A percentile compares a stretch with the other conserved stretches of the same genome.
Conservation (phyloP, 2,329 filamentous ascomycete genomes). For the Aspergillus caelatus region DNA sequence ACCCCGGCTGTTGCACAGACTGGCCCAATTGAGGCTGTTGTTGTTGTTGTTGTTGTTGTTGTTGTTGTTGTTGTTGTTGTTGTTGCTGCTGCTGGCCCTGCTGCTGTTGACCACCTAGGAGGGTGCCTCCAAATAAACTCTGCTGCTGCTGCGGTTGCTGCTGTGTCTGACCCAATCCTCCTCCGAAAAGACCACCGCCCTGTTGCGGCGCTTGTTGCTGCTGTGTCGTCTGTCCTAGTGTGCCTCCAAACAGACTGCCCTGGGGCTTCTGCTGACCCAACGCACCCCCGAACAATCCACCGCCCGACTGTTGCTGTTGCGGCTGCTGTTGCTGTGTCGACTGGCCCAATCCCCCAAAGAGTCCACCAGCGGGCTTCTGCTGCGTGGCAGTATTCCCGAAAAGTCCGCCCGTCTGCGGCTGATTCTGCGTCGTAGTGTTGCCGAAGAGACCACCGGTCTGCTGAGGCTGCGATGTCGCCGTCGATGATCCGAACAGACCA, state of each 20-base stretch:
- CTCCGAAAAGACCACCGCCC: conserved; percentile 47
- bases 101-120: conserved; percentile 31
- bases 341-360: conserved; percentile 30
- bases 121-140: conserved; percentile 31
- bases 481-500: conserved; percentile 28
- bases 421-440: conserved; percentile 23
- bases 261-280: conserved; percentile 29
- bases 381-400: conserved; percentile 35
- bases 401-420: conserved; percentile 37
- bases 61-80: conserved; percentile 37
- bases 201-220: conserved; percentile 34
- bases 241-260: conserved; percentile 31
- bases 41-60: conserved; percentile 31
- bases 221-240: conserved; percentile 15
- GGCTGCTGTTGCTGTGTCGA: conserved; percentile 15
- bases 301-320: conserved; percentile 29
- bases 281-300: conserved; percentile 24
- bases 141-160: conserved; percentile 45
- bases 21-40: conserved; percentile 48
- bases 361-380: conserved; percentile 30
- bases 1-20: conserved; percentile 40
- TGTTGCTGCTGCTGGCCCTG: conserved; percentile 31
- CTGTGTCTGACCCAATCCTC: conserved; percentile 37
- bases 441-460: conserved; percentile 36
- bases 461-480: conserved; percentile 32